A percentile compares a stretch with the other conserved stretches of the same genome.
Evolutionary conservation across 176 grass and related monocot genomes (phyloP).

Genomic region (Echinochloa phyllopogon): DNA sequence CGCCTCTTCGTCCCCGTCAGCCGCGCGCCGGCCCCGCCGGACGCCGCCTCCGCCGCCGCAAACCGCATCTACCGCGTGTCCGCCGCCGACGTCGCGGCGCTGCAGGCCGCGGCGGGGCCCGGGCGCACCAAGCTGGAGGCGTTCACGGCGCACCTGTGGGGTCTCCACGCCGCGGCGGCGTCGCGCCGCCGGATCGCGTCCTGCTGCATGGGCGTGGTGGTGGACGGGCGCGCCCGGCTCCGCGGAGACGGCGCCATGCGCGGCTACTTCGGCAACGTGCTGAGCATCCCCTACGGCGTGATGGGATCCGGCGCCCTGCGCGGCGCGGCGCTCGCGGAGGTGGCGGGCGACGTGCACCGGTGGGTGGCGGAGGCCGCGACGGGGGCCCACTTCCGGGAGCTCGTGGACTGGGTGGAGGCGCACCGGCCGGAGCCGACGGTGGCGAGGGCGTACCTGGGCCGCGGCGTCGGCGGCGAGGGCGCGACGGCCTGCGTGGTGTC

Average conservation of each 20-base stretch:
- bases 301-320: constrained; percentile 6
- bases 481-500: constrained; percentile 63
- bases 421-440: constrained; percentile 44
- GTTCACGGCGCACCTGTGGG: constrained; percentile 80
- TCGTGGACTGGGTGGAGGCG: constrained; percentile 68
- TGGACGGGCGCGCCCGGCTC: constrained; percentile 64
- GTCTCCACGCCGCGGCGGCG: constrained; percentile 45
- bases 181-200: neutral
- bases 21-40: neutral
- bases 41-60: neutral
- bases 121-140: constrained; percentile 60
- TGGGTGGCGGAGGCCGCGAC: constrained; percentile 55
- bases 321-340: constrained; percentile 44
- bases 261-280: constrained; percentile 72
- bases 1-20: constrained; percentile 47
- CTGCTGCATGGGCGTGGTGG: constrained; percentile 77
- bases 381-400: constrained; percentile 56
- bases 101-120: constrained; percentile 44
- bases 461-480: neutral
- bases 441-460: constrained; percentile 49
- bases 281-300: constrained; percentile 66
- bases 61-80: constrained; percentile 70
- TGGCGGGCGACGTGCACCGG: constrained; percentile 57
- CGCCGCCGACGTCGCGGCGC: constrained; percentile 40
- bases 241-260: constrained; percentile 36